Base-by-base conservation (phyloP, 176 grass and related monocot genomes). In the Ensete ventricosum region DNA sequence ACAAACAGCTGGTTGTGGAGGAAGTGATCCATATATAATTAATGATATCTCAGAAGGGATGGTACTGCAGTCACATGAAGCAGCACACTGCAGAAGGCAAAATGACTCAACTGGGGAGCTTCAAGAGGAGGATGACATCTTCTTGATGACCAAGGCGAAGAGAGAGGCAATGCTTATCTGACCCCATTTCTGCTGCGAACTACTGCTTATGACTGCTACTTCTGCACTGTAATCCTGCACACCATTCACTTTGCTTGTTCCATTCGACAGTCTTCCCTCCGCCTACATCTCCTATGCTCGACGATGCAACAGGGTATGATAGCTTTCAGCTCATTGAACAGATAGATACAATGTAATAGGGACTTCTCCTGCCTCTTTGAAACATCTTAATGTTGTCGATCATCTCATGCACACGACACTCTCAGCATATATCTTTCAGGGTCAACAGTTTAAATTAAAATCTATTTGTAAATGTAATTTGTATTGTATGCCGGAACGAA, bases 41-140 rank as follows among this genome's bases (percentile, higher is more conserved):
- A 60, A 60, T 60, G 57, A 60, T 60, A 8, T 19, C 13, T 60
- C 17, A 21, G 57, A 60, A 21, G n/a, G 57, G 57, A 60, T 20
- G 57, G 57, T 60, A 60, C 57, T 60, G 57, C 57, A 21, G 57
- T 60, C 57, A 60, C 57, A 60, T 60, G 57, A 60, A 60, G 19
- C 57, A 7, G 21, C 17, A 21, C 57, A 60, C 57, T n/a, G 57
- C 17, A 60, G 57, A 43, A 6, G 34, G 34, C 4, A 5, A 43
- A 43, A 43, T 43, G 34, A 43, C 34, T 43, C 34, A 43, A 43
- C 34, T 6, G 34, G 17, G 19, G 57, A 60, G 57, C 57, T 60
- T 20, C 57, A 60, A 60, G 34, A 43, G 34, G 34, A 43, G 3
- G 34, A 43, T 43, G 34, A 43, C 34, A 43, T 43, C 34, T 43